Conservation (phyloP, 192 early-diverging fungal species). For the Linnemannia zychae region DNA sequence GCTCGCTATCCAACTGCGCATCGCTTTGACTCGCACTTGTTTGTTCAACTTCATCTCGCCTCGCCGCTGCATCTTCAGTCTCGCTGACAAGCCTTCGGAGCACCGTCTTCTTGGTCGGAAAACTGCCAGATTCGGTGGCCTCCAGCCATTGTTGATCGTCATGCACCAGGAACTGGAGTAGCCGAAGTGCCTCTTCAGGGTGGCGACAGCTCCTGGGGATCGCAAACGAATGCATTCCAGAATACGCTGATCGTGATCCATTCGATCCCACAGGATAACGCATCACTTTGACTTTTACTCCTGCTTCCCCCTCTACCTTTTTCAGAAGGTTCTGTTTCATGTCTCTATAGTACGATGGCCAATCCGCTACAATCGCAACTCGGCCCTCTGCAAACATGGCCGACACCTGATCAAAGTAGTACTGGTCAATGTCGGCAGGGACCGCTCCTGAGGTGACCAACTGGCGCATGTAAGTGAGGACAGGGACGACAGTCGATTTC, state of each 20-base stretch:
- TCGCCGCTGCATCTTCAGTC: conserved; percentile 10
- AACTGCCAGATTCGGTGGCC: conserved; percentile 38
- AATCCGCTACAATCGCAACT: conserved; percentile 41
- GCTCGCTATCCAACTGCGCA: conserved; percentile 25
- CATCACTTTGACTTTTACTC: conserved; percentile 29
- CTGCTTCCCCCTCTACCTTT: neutral
- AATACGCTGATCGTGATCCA: conserved; percentile 32
- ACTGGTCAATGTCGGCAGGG: conserved; percentile 31
- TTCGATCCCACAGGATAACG: conserved; percentile 29
- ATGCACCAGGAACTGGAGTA: conserved; percentile 36
- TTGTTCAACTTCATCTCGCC: neutral
- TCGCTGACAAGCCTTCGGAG: conserved; percentile 22
- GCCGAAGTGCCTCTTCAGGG: neutral
- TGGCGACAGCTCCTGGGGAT: conserved; percentile 33
- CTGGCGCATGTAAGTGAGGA: conserved; percentile 18
- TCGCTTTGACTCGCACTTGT: neutral
- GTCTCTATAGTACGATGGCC: conserved; percentile 35
- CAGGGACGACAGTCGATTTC: conserved; percentile 14
- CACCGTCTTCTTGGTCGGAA: conserved; percentile 43
- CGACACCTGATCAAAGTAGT: conserved; percentile 52
- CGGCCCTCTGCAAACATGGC: conserved; percentile 31
- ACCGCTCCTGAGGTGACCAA: conserved; percentile 22
- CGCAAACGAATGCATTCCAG: conserved; percentile 49
- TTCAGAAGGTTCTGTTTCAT: conserved; percentile 20
- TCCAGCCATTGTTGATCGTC: conserved; percentile 51